Base-by-base conservation (phyloP, 768 basidiomycete species). In the Collybia sp. region DNA sequence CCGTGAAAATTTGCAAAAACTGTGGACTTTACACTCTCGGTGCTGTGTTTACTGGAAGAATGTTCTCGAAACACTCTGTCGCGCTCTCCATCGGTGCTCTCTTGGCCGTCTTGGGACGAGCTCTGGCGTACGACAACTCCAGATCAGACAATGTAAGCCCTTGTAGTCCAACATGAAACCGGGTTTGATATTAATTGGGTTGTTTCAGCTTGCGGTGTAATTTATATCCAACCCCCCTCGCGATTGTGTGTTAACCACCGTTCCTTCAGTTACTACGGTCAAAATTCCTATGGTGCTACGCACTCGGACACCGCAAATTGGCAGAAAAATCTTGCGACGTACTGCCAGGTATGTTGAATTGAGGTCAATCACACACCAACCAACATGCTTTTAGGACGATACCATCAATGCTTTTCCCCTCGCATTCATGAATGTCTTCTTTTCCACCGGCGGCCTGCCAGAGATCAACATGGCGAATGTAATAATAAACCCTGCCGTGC, bases 381-480 rank as follows among this genome's bases (percentile, higher is more conserved):
- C 10, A 37, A 37, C 17, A 37, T 37, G 10, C 17, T 37, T n/a
- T 37, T 51, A 78, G 72, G 82, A 83, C 52, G 57, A 71, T 57
- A 61, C 71, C 6, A 74, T 83, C 40, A 69, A 83, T 53, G 72
- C 65, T 32, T 61, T 83, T 40, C 82, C 81, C 0, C 46, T 83
- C 35, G 80, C 82, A 6, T 83, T 82, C 57, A 50, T 84, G 39
- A 64, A 75, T 50, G 67, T 73, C 37, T 82, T 80, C 64, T 81
- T 75, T 58, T 73, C 72, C 12, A 66, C 69, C 15, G 82, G 76
- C 11, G 73, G 72, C 45, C 56, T 75, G 8, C 82, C 82, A 5
- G 69, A 73, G 10, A 67, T 84, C 47, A 66, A 84, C 60, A 62
- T 84, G 20, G 72, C 81, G 19, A 82, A 82, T 55, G 81, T 75